Evolutionary conservation across 2,329 filamentous ascomycete genomes (phyloP).

Genomic region (Colletotrichum incanum): DNA sequence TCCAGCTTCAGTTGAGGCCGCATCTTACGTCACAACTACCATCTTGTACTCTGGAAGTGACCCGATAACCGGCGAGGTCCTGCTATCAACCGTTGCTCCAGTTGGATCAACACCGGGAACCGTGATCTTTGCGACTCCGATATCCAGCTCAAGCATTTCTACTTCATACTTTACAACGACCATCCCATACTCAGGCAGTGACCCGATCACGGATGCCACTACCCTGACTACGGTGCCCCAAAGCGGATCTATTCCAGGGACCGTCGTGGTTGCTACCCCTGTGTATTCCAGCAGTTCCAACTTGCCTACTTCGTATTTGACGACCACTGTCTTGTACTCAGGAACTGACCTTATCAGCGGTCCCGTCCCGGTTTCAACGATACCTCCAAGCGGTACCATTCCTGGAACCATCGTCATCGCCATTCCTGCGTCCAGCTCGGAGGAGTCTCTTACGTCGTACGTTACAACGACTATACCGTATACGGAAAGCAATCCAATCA

Average conservation of each 20-base stretch:
- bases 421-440: neutral
- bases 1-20: neutral
- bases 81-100: slow-evolving; percentile 6
- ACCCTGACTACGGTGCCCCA: neutral
- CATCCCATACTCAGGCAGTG: slow-evolving; percentile 8
- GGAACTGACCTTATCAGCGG: slow-evolving; percentile 12
- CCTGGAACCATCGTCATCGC: slow-evolving; percentile 28
- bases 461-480: slow-evolving; percentile 25
- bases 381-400: slow-evolving; percentile 19
- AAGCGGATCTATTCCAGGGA: neutral
- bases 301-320: neutral
- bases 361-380: slow-evolving; percentile 10
- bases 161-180: slow-evolving; percentile 8
- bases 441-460: neutral
- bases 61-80: neutral
- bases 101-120: slow-evolving; percentile 8
- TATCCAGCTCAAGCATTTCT: neutral
- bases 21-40: slow-evolving; percentile 6
- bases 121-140: neutral
- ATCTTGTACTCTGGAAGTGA: slow-evolving; percentile 11
- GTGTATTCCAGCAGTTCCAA: neutral
- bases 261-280: slow-evolving; percentile 9
- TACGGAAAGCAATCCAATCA: neutral
- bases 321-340: slow-evolving; percentile 12
- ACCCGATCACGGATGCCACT: neutral